Percentiles rank a stretch among this genome's conserved stretches.
These are phyloP conservation scores for Fusarium ambrosium DNA, from an alignment of 2,329 filamentous ascomycete species.

Conservation along the genomic window DNA sequence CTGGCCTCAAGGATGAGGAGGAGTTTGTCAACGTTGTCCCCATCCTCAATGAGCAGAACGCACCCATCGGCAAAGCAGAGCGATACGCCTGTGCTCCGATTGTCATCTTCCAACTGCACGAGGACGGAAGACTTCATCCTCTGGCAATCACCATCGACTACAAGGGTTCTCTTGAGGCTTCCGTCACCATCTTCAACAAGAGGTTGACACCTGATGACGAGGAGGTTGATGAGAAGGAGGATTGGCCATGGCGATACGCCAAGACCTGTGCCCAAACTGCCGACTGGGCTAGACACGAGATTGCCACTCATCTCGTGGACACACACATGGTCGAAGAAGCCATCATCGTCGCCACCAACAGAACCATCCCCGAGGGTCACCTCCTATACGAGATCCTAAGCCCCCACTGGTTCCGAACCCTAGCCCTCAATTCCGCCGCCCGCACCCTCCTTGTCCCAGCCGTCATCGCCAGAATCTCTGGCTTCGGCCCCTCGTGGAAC, in stretches of 20 bases:
- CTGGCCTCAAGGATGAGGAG: slow-evolving; percentile 16
- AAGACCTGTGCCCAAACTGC: slow-evolving; percentile 36
- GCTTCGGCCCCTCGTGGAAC: slow-evolving; percentile 8
- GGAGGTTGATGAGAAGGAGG: slow-evolving; percentile 21
- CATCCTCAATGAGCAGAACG: neutral
- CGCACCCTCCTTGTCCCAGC: slow-evolving; percentile 14
- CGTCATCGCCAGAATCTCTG: slow-evolving; percentile 26
- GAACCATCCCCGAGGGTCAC: slow-evolving; percentile 23
- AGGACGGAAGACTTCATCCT: slow-evolving; percentile 31
- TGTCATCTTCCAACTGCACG: slow-evolving; percentile 30
- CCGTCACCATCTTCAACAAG: slow-evolving; percentile 32
- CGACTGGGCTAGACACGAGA: slow-evolving; percentile 35
- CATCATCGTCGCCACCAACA: slow-evolving; percentile 35
- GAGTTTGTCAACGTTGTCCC: slow-evolving; percentile 11
- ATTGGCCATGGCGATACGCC: slow-evolving; percentile 38
- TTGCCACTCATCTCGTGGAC: slow-evolving; percentile 33
- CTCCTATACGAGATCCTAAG: slow-evolving; percentile 32
- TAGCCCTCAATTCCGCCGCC: slow-evolving; percentile 23
- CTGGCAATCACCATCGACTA: slow-evolving; percentile 35
- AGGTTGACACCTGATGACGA: slow-evolving; percentile 24
- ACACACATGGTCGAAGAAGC: slow-evolving; percentile 37
- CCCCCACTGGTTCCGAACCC: slow-evolving; percentile 34
- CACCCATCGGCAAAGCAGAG: neutral
- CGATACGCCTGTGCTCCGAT: slow-evolving; percentile 29
- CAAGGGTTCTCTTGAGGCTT: slow-evolving; percentile 19